Evolutionary conservation across 2,329 filamentous ascomycete genomes (phyloP).

Genomic region (Dactylellina leptospora): DNA sequence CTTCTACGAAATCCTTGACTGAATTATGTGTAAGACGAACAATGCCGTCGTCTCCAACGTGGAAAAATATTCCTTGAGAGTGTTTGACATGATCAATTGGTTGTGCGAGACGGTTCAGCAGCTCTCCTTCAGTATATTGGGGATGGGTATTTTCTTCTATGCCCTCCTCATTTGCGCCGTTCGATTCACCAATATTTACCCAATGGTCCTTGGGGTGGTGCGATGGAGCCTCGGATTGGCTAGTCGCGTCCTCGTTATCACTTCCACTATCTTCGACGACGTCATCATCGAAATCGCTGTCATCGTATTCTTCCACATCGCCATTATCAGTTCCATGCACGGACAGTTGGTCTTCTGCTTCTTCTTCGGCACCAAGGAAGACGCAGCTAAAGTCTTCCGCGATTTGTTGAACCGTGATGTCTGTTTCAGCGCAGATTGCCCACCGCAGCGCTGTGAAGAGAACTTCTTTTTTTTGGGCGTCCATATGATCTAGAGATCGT

Average conservation of each 20-base stretch:
- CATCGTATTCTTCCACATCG: constrained; percentile 1
- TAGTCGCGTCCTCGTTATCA: background rate
- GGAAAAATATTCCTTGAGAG: constrained; percentile 1
- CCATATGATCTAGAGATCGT: constrained; percentile 38
- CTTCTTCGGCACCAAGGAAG: constrained; percentile 10
- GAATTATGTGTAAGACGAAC: background rate
- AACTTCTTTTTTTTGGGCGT: constrained; percentile 36
- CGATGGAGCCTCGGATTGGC: too few species aligned
- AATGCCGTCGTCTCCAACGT: background rate
- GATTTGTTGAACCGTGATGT: constrained; percentile 34
- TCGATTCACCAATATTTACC: too few species aligned
- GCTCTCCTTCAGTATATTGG: background rate
- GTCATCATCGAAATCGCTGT: too few species aligned
- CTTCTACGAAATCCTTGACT: background rate
- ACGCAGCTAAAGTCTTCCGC: constrained; percentile 43
- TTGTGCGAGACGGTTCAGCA: background rate
- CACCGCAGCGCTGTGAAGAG: constrained; percentile 42
- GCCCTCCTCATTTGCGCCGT: background rate
- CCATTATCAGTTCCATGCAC: constrained; percentile 10
- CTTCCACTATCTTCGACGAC: too few species aligned
- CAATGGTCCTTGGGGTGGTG: too few species aligned
- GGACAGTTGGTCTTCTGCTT: constrained; percentile 5
- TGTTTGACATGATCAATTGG: background rate
- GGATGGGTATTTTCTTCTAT: background rate
- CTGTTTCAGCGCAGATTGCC: constrained; percentile 36